These are phyloP conservation scores for Irpex rosettiformis DNA, from an alignment of 1,284 basidiomycete genomes.

Conservation along the genomic window DNA sequence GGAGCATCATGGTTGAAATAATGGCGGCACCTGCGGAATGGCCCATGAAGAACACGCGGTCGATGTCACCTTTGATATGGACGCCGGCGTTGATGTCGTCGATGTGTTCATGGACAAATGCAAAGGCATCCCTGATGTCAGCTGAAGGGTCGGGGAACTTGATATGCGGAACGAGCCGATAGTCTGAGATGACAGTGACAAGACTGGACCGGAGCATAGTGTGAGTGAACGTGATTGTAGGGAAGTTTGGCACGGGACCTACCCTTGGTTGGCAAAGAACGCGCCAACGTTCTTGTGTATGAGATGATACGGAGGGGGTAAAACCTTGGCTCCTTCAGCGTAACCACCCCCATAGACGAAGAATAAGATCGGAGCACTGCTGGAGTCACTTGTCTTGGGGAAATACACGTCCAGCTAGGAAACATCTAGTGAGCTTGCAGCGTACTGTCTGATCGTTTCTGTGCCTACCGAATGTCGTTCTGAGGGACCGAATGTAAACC, in stretches of 20 bases:
- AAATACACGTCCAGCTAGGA: slow-evolving; percentile 55
- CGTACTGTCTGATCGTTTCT: background rate
- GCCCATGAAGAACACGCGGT: slow-evolving; percentile 45
- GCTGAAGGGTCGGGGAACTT: slow-evolving; percentile 48
- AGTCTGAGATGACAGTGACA: slow-evolving; percentile 59
- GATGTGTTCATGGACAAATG: slow-evolving; percentile 44
- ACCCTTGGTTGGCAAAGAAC: slow-evolving; percentile 56
- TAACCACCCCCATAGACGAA: slow-evolving; percentile 67
- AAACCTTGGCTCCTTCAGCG: slow-evolving; percentile 41
- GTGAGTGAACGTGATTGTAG: background rate
- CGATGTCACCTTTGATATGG: slow-evolving; percentile 25
- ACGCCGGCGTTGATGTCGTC: slow-evolving; percentile 17
- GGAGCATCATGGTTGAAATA: slow-evolving; percentile 40
- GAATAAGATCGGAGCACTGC: slow-evolving; percentile 50
- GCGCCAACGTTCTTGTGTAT: slow-evolving; percentile 52
- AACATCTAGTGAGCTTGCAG: background rate
- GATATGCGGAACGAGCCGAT: slow-evolving; percentile 53
- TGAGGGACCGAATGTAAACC: slow-evolving; percentile 51
- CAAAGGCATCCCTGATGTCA: slow-evolving; percentile 55
- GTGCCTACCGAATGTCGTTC: slow-evolving; percentile 50
- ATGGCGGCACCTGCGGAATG: slow-evolving; percentile 60
- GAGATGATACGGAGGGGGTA: slow-evolving; percentile 44
- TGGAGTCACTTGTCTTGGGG: slow-evolving; percentile 31
- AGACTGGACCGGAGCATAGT: slow-evolving; percentile 28
- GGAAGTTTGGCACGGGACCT: background rate